Evolutionary conservation across 2,329 filamentous ascomycete species (phyloP).

Genomic region (Aspergillus persii): DNA sequence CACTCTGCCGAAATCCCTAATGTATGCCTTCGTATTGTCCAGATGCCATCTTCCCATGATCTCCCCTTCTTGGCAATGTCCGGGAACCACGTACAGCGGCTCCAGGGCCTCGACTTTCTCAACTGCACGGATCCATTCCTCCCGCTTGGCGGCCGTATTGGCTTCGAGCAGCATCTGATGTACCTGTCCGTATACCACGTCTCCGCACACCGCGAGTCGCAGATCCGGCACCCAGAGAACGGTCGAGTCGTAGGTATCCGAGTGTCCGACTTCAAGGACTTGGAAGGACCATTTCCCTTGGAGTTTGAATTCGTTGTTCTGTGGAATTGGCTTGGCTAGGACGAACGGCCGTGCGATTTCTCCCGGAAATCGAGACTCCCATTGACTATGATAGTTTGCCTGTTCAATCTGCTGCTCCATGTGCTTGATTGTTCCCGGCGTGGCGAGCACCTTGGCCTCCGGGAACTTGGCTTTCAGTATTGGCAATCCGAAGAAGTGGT

Average conservation of each 20-base stretch:
- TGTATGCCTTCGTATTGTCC: constrained; percentile 6
- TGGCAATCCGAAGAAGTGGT: constrained; percentile 40
- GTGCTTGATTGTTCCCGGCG: not conserved
- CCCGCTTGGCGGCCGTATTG: constrained; percentile 2
- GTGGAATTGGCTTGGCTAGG: not conserved
- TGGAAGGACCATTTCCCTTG: not conserved
- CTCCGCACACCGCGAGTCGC: constrained; percentile 4
- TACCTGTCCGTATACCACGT: constrained; percentile 8
- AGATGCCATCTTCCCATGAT: constrained; percentile 9
- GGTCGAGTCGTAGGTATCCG: constrained; percentile 7
- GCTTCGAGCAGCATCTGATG: constrained; percentile 9
- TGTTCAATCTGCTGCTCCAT: constrained; percentile 8
- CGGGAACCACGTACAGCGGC: constrained; percentile 5
- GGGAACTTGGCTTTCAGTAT: constrained; percentile 31
- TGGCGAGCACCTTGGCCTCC: constrained; percentile 1
- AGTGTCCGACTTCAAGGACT: constrained; percentile 5
- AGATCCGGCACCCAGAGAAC: constrained; percentile 8
- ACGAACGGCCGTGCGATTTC: constrained; percentile 3
- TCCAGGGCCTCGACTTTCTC: constrained; percentile 7
- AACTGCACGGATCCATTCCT: constrained; percentile 7
- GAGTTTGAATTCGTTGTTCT: not conserved
- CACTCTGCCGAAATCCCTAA: not conserved
- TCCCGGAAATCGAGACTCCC: constrained; percentile 6
- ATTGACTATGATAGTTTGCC: not conserved
- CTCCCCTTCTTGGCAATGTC: constrained; percentile 7